Evolutionary conservation across 805 yeast species (phyloP).

Genomic region (Ogataea pignaliae): DNA sequence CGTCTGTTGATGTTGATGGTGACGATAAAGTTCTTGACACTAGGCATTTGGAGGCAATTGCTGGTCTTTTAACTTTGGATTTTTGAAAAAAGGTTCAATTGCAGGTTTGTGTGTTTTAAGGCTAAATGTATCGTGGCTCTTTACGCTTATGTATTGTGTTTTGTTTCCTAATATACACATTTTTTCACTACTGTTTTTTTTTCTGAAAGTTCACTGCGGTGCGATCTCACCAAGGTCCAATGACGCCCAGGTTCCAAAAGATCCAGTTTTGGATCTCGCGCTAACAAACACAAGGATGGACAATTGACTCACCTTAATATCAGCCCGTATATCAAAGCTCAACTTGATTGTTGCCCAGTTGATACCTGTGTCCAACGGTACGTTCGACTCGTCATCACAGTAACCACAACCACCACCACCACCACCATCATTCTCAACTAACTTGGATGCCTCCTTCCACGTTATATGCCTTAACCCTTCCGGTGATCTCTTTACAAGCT

Average conservation of each 20-base stretch:
- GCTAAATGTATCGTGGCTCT: too few relatives aligned
- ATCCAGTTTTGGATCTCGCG: conserved; percentile 3
- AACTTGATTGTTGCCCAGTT: conserved; percentile 30
- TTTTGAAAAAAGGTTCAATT: conserved; percentile 30
- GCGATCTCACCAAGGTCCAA: conserved; percentile 3
- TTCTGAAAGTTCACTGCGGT: neutral
- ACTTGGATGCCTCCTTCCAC: conserved; percentile 2
- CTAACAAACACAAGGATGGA: conserved; percentile 22
- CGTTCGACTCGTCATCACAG: conserved; percentile 8
- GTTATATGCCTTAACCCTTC: conserved; percentile 4
- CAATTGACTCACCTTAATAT: neutral
- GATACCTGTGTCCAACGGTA: conserved; percentile 18
- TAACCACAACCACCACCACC: conserved; percentile 8
- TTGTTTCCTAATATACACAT: neutral
- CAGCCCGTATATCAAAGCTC: conserved; percentile 3
- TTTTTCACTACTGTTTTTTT: too few relatives aligned
- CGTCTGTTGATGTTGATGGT: conserved; percentile 11
- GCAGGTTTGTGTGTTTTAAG: too few relatives aligned
- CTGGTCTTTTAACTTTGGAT: conserved; percentile 55
- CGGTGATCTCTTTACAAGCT: conserved; percentile 24
- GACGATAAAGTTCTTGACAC: conserved; percentile 42
- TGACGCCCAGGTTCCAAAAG: conserved; percentile 3
- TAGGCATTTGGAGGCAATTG: conserved; percentile 48
- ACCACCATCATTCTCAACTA: conserved; percentile 4
- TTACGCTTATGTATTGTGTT: neutral